Conservation (phyloP, 495 filamentous ascomycete genomes). For the Aspergillus asperescens region DNA sequence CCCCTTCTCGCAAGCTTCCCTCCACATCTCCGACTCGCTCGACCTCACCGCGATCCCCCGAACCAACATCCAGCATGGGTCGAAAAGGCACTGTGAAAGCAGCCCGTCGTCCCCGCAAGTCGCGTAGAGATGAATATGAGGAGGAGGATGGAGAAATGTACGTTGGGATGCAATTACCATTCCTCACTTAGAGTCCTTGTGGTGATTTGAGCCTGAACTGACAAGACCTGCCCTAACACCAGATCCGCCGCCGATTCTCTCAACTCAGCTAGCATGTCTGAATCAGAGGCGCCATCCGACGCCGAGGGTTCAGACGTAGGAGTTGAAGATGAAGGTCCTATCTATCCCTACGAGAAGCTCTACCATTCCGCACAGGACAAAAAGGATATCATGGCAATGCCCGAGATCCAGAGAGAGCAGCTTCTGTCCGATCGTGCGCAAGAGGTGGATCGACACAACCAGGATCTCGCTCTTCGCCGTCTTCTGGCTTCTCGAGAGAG, state of each 20-base stretch:
- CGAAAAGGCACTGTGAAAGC: slow-evolving; percentile 47
- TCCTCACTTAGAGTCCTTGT: not conserved
- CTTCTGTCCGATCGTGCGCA: slow-evolving; percentile 84
- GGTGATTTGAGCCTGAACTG: not conserved
- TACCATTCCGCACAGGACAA: slow-evolving; percentile 78
- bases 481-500: slow-evolving; percentile 65
- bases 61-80: slow-evolving; percentile 34
- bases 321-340: slow-evolving; percentile 53
- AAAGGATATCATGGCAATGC: slow-evolving; percentile 74
- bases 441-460: slow-evolving; percentile 69
- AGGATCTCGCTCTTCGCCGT: slow-evolving; percentile 78
- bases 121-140: slow-evolving; percentile 48
- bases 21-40: slow-evolving; percentile 34
- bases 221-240: slow-evolving; percentile 8
- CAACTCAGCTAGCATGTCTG: slow-evolving; percentile 81
- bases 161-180: slow-evolving; percentile 34
- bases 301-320: slow-evolving; percentile 47
- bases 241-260: slow-evolving; percentile 67
- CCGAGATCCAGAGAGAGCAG: slow-evolving; percentile 84
- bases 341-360: slow-evolving; percentile 85
- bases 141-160: slow-evolving; percentile 78
- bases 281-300: slow-evolving; percentile 74
- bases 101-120: slow-evolving; percentile 39
- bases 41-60: slow-evolving; percentile 29
- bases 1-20: slow-evolving; percentile 30